These are phyloP conservation scores for Gautieria morchelliformis DNA, from an alignment of 768 basidiomycete genomes.

Conservation along the genomic window DNA sequence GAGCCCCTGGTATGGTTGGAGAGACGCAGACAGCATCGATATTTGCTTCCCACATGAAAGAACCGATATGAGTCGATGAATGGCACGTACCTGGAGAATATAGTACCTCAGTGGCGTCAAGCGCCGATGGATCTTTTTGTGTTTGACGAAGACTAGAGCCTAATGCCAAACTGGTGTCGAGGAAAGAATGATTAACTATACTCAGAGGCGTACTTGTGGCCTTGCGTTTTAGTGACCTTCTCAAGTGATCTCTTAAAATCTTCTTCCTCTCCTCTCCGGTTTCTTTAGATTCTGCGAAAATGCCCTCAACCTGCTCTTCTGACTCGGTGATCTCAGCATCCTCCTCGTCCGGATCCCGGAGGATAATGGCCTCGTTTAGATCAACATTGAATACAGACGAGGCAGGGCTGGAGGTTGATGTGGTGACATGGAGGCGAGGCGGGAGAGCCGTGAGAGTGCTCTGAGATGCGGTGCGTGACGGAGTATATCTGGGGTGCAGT, in stretches of 20 bases:
- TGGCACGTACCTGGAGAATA: slow-evolving; percentile 30
- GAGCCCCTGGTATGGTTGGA: too few relatives aligned
- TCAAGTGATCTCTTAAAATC: slow-evolving; percentile 58
- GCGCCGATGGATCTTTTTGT: background rate
- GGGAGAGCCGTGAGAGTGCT: slow-evolving; percentile 3
- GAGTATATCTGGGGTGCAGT: background rate
- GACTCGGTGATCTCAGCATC: slow-evolving; percentile 27
- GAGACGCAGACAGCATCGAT: too few relatives aligned
- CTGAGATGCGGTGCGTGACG: background rate
- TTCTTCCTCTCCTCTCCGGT: slow-evolving; percentile 53
- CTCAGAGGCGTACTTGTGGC: slow-evolving; percentile 37
- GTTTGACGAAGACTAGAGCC: background rate
- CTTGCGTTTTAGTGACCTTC: slow-evolving; percentile 51
- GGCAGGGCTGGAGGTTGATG: slow-evolving; percentile 37
- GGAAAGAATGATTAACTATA: slow-evolving; percentile 2
- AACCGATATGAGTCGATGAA: background rate
- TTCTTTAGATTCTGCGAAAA: slow-evolving; percentile 30
- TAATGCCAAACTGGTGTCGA: slow-evolving; percentile 13
- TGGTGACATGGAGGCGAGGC: slow-evolving; percentile 1
- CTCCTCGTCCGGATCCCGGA: slow-evolving; percentile 62
- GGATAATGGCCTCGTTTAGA: slow-evolving; percentile 52
- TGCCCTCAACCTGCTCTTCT: slow-evolving; percentile 43
- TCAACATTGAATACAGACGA: slow-evolving; percentile 65
- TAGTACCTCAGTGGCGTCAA: slow-evolving; percentile 27
- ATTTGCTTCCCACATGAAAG: background rate